Base-by-base conservation (phyloP, 441 rosid genomes). In the Mallotus repandus region DNA sequence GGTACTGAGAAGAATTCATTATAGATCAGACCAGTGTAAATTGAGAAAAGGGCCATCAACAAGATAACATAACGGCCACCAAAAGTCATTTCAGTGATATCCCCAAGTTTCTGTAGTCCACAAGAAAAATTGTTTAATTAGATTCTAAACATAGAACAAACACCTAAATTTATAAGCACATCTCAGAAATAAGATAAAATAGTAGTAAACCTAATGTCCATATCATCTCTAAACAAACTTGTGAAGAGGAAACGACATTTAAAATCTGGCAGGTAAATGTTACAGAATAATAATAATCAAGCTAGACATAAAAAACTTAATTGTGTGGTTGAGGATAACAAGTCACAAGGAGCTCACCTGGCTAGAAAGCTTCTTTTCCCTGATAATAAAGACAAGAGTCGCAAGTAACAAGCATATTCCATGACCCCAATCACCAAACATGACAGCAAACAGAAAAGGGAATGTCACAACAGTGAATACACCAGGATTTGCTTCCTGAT, bases 401-500 rank as follows among this genome's bases (percentile, higher is more conserved):
- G 84, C 92, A 80, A 96, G 92, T 53, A 96, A 82, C 80, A 93
- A 75, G 80, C 98, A 96, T 78, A 96, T 88, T 65, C 99, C 99
- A 80, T 93, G 99, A 6, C 99, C 98, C 99, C 98, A 96, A 72
- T 96, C 99, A 79, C 99, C 99, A 77, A 96, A 96, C 99, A 96
- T 96, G 80, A 93, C 92, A 63, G 99, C 99, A 68, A 96, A 96
- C 75, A 96, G 98, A 77, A 96, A 96, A 45, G 99, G 99, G 80
- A 93, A 96, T 45, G 99, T 93, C 68, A 92, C 77, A 45, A 96
- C 74, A 5, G 97, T 93, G 86, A 58, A 89, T 70, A 93, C 96
- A 69, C 89, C 96, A 1, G 99, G 98, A 84, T 96, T 96, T 70
- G 92, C 98, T 85, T 93, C 98, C 77, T 91, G 99, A 87, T 93